Evolutionary conservation across 768 basidiomycete species (phyloP).

Genomic region (Cystobasidium tubakii): DNA sequence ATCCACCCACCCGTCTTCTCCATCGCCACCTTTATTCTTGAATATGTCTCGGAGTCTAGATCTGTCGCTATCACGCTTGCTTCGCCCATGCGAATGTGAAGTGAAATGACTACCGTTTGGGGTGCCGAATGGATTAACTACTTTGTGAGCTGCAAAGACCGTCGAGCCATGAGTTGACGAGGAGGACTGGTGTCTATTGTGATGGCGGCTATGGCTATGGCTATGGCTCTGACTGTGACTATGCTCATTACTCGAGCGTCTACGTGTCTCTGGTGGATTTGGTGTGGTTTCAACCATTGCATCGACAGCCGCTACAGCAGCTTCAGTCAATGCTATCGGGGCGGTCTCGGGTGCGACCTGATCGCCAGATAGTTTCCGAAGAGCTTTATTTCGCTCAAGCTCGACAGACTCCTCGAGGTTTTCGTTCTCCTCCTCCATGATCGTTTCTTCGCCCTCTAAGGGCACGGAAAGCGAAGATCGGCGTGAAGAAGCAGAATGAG

Average conservation of each 20-base stretch:
- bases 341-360: not conserved
- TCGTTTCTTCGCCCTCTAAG: constrained; percentile 21
- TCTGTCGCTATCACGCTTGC: not conserved
- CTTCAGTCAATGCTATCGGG: not conserved
- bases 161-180: constrained; percentile 11
- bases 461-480: constrained; percentile 28
- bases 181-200: not conserved
- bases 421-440: constrained; percentile 39
- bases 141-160: constrained; percentile 44
- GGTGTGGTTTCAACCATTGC: not conserved
- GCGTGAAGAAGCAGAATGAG: constrained; percentile 1
- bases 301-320: not conserved
- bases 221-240: constrained; percentile 19
- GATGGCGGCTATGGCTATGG: not conserved
- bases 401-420: constrained; percentile 8
- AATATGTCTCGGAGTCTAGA: constrained; percentile 43
- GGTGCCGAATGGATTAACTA: constrained; percentile 43
- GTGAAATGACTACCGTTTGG: constrained; percentile 32
- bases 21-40: constrained; percentile 7
- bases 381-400: constrained; percentile 25
- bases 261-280: not conserved
- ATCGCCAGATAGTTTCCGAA: constrained; percentile 38
- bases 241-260: not conserved
- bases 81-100: not conserved
- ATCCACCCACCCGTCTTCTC: constrained; percentile 35